phyloP scores from a whole-genome alignment of 2,329 filamentous ascomycete species.

The Aspergillus clavatus region DNA sequence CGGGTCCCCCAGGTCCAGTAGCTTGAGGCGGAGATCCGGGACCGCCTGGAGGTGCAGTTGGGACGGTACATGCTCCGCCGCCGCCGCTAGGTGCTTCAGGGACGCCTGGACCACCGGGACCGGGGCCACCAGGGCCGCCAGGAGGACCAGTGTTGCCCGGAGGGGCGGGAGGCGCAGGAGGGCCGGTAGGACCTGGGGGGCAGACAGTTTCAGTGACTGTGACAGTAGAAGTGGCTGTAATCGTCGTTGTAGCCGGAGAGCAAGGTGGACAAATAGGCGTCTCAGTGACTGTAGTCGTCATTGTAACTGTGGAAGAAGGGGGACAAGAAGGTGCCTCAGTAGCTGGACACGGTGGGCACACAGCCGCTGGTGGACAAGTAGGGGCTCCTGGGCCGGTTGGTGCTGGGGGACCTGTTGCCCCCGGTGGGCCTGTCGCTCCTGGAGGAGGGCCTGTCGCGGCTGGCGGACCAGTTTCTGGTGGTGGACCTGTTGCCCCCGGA shows the following conservation, averaged over 20 bases:
- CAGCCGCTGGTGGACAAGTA: neutral
- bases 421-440: neutral
- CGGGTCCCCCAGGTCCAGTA: no score
- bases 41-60: neutral
- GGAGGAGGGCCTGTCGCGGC: neutral
- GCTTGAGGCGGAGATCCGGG: no score
- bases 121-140: neutral
- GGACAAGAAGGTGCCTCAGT: slow-evolving; percentile 4
- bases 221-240: slow-evolving; percentile 12
- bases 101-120: neutral
- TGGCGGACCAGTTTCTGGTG: neutral
- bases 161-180: neutral
- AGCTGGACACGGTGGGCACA: neutral
- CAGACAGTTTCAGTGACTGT: slow-evolving; percentile 11
- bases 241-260: neutral
- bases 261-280: slow-evolving; percentile 4
- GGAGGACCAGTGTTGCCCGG: neutral
- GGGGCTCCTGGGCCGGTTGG: no score
- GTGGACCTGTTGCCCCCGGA: no score
- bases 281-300: neutral
- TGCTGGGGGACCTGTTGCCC: neutral
- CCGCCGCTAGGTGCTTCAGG: neutral
- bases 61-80: neutral
- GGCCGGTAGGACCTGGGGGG: neutral
- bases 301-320: neutral